Evolutionary conservation across 192 early-diverging fungal species (phyloP).

Genomic region (Entomortierella beljakovae): DNA sequence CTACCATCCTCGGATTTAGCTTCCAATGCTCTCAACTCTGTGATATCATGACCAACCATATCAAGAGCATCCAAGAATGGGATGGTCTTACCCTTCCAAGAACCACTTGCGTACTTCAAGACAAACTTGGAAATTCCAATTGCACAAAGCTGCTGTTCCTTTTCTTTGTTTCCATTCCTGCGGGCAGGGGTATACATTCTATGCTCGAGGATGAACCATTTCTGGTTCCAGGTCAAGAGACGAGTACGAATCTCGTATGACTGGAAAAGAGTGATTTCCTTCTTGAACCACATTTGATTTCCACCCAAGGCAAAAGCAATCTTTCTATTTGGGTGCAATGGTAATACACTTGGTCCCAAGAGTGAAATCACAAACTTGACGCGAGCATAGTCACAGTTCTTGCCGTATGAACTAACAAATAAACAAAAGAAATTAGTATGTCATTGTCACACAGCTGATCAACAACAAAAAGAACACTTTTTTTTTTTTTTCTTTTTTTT

Average conservation of each 20-base stretch:
- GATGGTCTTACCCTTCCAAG: conserved; percentile 49
- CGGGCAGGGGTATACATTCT: conserved; percentile 39
- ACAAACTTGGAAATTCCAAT: conserved; percentile 51
- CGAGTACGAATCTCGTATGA: conserved; percentile 59
- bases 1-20: conserved; percentile 32
- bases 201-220: conserved; percentile 63
- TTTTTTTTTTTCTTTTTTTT: no score
- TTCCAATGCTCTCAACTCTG: conserved; percentile 26
- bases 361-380: conserved; percentile 54
- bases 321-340: conserved; percentile 34
- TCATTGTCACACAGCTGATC: neutral
- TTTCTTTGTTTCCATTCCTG: neutral
- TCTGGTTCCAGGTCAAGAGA: conserved; percentile 59
- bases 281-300: conserved; percentile 59
- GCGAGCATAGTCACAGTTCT: conserved; percentile 47
- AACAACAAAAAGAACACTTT: neutral
- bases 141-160: conserved; percentile 26
- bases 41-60: conserved; percentile 48
- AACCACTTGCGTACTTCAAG: conserved; percentile 34
- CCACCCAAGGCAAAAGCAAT: conserved; percentile 53
- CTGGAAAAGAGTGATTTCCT: conserved; percentile 58
- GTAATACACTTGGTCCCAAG: conserved; percentile 39
- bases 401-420: conserved; percentile 33
- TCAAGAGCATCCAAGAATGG: conserved; percentile 51
- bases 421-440: no score